Conservation (phyloP, 1,139 yeast genomes). For the Kodamaea alishanica region DNA sequence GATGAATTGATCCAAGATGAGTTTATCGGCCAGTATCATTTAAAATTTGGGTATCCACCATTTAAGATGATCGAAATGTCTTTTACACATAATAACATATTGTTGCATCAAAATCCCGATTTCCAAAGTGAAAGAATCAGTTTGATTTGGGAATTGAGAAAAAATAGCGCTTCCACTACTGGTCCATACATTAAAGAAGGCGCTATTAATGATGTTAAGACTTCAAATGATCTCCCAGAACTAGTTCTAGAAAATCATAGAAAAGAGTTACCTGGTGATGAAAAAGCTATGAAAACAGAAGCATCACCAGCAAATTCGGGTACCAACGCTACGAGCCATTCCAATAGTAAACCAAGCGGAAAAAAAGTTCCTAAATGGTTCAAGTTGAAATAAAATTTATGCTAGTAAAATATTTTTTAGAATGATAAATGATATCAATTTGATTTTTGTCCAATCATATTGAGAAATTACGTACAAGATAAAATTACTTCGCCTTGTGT, state of each 20-base stretch:
- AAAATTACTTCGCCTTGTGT: no score
- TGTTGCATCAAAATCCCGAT: slow-evolving; percentile 32
- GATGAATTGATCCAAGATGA: slow-evolving; percentile 39
- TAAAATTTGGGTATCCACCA: slow-evolving; percentile 46
- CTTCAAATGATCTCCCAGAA: slow-evolving; percentile 38
- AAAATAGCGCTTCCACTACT: slow-evolving; percentile 8
- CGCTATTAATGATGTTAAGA: slow-evolving; percentile 17
- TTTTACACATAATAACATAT: slow-evolving; percentile 29
- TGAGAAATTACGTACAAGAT: no score
- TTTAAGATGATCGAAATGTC: slow-evolving; percentile 30
- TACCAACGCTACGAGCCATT: not conserved
- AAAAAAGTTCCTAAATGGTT: slow-evolving; percentile 24
- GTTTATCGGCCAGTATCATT: slow-evolving; percentile 28
- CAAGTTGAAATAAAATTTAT: slow-evolving; percentile 7
- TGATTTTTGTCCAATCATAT: no score
- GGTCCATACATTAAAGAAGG: slow-evolving; percentile 27
- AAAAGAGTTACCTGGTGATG: slow-evolving; percentile 22
- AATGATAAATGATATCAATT: no score
- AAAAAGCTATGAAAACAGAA: slow-evolving; percentile 4
- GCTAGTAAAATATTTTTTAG: not conserved
- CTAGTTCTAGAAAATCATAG: slow-evolving; percentile 35
- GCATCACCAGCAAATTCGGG: slow-evolving; percentile 10
- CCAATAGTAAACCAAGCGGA: slow-evolving; percentile 11
- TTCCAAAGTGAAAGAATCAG: slow-evolving; percentile 31
- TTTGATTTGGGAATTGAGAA: slow-evolving; percentile 34